These are phyloP conservation scores for Solanum piurae DNA, from an alignment of 257 asterid genomes.

Conservation along the genomic window DNA sequence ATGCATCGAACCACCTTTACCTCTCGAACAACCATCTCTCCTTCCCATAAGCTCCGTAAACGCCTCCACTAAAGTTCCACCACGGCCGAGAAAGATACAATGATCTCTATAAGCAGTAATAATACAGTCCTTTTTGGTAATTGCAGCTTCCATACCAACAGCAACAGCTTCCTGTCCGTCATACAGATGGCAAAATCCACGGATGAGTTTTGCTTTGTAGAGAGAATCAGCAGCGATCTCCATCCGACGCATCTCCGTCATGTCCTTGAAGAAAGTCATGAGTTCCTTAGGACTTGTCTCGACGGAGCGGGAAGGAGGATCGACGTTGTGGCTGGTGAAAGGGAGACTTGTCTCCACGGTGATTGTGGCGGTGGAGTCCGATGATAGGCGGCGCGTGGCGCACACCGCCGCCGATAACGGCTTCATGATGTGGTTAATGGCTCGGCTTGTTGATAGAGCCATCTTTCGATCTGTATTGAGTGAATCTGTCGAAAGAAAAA, in stretches of 20 bases:
- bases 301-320: conserved; percentile 80
- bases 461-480: conserved; percentile 8
- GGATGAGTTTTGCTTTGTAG: conserved; percentile 81
- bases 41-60: conserved; percentile 94
- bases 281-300: conserved; percentile 59
- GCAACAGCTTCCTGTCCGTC: conserved; percentile 95
- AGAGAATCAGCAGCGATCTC: conserved; percentile 97
- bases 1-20: conserved; percentile 99
- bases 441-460: conserved; percentile 57
- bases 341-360: conserved; percentile 79
- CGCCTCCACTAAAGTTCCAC: conserved; percentile 55
- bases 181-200: conserved; percentile 93
- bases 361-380: conserved; percentile 49
- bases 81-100: conserved; percentile 64
- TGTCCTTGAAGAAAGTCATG: conserved; percentile 62
- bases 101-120: conserved; percentile 79
- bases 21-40: conserved; percentile 74
- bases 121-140: conserved; percentile 55
- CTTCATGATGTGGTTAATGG: conserved; percentile 19
- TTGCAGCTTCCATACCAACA: conserved; percentile 96
- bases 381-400: conserved; percentile 38
- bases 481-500: background rate
- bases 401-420: conserved; percentile 27
- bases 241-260: conserved; percentile 93
- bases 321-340: conserved; percentile 78